A percentile compares a stretch with the other conserved stretches of the same genome.
Evolutionary conservation across 768 basidiomycete species (phyloP).

Genomic region (Mycena vulgaris): DNA sequence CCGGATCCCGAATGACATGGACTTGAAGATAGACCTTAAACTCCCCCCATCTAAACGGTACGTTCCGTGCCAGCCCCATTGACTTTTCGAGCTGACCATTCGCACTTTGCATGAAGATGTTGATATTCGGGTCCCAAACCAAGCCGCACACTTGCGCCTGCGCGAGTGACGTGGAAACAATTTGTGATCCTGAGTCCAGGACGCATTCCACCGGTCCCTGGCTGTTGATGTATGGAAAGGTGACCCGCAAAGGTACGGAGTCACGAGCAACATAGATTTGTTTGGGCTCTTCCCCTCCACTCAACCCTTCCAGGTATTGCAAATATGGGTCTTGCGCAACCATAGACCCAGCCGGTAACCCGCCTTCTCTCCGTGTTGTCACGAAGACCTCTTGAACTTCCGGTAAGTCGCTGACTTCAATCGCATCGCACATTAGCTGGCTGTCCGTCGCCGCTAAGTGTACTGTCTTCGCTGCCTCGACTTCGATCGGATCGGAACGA

Average conservation of each 20-base stretch:
- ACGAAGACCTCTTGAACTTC: constrained; percentile 17
- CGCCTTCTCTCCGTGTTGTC: not conserved
- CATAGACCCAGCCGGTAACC: constrained; percentile 7
- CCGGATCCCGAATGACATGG: constrained; percentile 43
- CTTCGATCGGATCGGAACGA: not conserved
- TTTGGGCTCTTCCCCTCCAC: not conserved
- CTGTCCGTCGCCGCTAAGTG: not conserved
- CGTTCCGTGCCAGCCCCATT: constrained; percentile 45
- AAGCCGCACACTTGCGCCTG: constrained; percentile 27
- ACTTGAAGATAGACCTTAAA: constrained; percentile 46
- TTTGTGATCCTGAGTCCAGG: constrained; percentile 47
- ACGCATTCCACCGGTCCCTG: constrained; percentile 39
- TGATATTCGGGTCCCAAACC: no score
- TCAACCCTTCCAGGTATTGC: constrained; percentile 22
- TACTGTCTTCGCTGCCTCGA: not conserved
- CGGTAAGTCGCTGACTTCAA: constrained; percentile 7
- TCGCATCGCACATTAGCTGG: constrained; percentile 2
- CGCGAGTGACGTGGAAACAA: constrained; percentile 41
- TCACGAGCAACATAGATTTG: constrained; percentile 24
- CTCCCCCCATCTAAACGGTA: constrained; percentile 43
- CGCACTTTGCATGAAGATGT: constrained; percentile 46
- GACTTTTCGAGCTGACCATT: constrained; percentile 42
- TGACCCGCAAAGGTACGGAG: constrained; percentile 4
- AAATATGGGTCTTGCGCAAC: constrained; percentile 23
- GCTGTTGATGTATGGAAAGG: constrained; percentile 34